phyloP scores from a whole-genome alignment of 768 basidiomycete genomes.

The Fomitopsis pulvina region DNA sequence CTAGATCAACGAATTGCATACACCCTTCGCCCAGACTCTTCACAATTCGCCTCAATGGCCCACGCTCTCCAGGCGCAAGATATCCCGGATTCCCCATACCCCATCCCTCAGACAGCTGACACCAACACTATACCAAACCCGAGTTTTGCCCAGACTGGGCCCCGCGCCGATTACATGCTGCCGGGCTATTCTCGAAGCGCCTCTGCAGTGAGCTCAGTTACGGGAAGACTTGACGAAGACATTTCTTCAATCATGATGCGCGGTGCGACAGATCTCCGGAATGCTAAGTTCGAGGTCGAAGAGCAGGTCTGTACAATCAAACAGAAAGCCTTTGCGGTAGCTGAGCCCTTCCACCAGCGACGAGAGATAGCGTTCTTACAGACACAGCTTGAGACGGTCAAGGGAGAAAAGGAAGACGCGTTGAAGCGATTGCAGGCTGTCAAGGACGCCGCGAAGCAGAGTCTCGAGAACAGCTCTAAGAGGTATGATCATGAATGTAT shows the following conservation, averaged over 20 bases:
- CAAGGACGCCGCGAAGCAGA: constrained; percentile 19
- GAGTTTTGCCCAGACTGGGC: neutral
- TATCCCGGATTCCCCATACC: no score
- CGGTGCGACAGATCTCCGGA: constrained; percentile 19
- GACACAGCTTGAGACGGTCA: constrained; percentile 12
- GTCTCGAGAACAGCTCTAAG: constrained; percentile 16
- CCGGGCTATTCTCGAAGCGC: constrained; percentile 16
- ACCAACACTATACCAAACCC: neutral
- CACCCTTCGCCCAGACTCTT: no score
- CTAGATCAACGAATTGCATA: neutral
- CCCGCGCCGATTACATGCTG: neutral
- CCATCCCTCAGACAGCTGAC: neutral
- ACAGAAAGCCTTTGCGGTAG: no score
- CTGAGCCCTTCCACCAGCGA: constrained; percentile 12
- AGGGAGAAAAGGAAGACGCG: constrained; percentile 20
- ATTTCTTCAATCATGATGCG: constrained; percentile 25
- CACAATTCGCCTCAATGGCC: no score
- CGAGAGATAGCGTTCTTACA: constrained; percentile 19
- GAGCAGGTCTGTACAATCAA: constrained; percentile 21
- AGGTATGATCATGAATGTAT: constrained; percentile 8
- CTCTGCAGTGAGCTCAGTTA: constrained; percentile 15
- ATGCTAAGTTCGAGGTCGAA: constrained; percentile 19
- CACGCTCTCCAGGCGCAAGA: no score
- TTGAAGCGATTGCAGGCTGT: constrained; percentile 16
- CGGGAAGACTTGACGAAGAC: constrained; percentile 19